These are phyloP conservation scores for Camellia sinensis DNA, from an alignment of 148 eudicot species.

Conservation along the genomic window DNA sequence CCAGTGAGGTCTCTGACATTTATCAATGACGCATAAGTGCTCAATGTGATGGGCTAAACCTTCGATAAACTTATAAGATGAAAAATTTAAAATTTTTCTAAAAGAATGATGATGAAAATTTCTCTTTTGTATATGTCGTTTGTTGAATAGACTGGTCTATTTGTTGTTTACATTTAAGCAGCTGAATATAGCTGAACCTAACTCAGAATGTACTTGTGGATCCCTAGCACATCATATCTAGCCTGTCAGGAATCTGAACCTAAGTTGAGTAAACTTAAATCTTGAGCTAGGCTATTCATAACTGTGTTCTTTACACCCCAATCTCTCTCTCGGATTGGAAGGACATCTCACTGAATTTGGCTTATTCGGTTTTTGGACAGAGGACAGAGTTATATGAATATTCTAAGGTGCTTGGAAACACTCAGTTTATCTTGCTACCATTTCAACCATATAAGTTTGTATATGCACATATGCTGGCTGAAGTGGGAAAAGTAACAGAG, in stretches of 20 bases:
- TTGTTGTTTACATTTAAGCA: not conserved
- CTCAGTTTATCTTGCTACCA: conserved; percentile 70
- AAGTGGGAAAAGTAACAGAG: conserved; percentile 83
- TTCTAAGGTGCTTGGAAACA: conserved; percentile 79
- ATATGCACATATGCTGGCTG: conserved; percentile 87
- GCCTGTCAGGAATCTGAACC: no score
- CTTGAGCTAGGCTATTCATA: not conserved
- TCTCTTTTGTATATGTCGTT: not conserved
- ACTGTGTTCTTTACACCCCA: not conserved
- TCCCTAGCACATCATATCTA: no score
- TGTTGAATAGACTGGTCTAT: not conserved
- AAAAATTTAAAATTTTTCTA: not conserved
- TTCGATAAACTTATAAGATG: not conserved
- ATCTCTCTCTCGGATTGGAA: not conserved
- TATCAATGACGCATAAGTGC: not conserved
- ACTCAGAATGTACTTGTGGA: no score
- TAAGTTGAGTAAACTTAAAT: no score
- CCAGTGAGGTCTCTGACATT: not conserved
- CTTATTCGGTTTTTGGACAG: conserved; percentile 34
- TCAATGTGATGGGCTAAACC: not conserved
- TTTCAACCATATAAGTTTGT: conserved; percentile 86
- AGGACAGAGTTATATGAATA: conserved; percentile 86
- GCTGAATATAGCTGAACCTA: not conserved
- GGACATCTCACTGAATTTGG: conserved; percentile 10
- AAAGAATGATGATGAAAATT: not conserved